These are phyloP conservation scores for Ogataea ramenticola DNA, from an alignment of 805 yeast species.

Conservation along the genomic window DNA sequence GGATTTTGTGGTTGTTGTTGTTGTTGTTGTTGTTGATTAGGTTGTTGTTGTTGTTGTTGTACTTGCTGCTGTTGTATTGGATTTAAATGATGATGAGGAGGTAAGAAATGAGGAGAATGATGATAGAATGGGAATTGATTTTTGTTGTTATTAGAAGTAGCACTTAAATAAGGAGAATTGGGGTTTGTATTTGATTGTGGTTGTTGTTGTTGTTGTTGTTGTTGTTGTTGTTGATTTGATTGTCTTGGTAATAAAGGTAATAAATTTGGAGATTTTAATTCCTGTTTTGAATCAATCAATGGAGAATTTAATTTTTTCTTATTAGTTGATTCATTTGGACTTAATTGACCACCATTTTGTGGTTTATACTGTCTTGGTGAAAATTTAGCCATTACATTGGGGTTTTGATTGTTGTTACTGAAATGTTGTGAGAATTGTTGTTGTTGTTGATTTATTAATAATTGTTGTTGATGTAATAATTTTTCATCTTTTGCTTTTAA, in stretches of 20 bases:
- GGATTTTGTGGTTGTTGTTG: slow-evolving; percentile 1
- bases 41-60: neutral
- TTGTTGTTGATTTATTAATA: slow-evolving; percentile 1
- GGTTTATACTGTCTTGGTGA: slow-evolving; percentile 32
- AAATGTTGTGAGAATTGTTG: neutral
- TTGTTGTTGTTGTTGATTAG: slow-evolving; percentile 2
- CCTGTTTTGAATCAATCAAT: neutral
- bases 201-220: slow-evolving; percentile 15
- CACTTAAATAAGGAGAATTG: slow-evolving; percentile 5
- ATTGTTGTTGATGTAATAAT: slow-evolving; percentile 5
- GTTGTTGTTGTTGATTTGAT: slow-evolving; percentile 10
- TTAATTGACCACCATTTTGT: neutral
- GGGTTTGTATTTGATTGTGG: neutral
- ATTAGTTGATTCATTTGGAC: slow-evolving; percentile 7
- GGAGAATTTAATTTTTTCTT: slow-evolving; percentile 1
- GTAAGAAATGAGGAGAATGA: slow-evolving; percentile 6
- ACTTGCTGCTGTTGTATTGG: neutral
- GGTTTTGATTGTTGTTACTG: slow-evolving; percentile 1
- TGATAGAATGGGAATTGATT: neutral
- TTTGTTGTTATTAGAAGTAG: slow-evolving; percentile 13
- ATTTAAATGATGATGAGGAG: slow-evolving; percentile 2
- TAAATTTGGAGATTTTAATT: slow-evolving; percentile 28
- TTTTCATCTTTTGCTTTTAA: slow-evolving; percentile 40
- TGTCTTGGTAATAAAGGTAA: slow-evolving; percentile 35
- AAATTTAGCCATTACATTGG: slow-evolving; percentile 23